phyloP scores from a whole-genome alignment of 2,329 filamentous ascomycete species.

The Corinectria fuckeliana region DNA sequence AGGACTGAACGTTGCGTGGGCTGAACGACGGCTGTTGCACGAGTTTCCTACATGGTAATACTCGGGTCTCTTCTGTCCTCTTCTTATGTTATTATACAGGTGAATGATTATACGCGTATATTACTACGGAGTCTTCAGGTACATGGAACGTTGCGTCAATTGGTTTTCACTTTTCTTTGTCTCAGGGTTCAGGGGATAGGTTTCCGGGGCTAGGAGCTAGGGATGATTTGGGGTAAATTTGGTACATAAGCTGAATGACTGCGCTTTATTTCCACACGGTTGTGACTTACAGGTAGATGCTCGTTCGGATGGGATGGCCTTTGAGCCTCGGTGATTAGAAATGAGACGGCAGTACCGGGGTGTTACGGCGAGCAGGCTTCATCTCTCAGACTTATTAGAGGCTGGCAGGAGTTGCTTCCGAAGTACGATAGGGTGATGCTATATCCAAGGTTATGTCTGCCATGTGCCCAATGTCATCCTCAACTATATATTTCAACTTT shows the following conservation, averaged over 20 bases:
- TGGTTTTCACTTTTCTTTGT: slow-evolving; percentile 8
- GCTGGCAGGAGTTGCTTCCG: slow-evolving; percentile 2
- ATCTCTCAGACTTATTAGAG: slow-evolving; percentile 3
- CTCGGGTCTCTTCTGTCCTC: background rate
- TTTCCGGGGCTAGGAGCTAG: background rate
- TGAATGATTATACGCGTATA: background rate
- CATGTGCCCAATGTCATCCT: background rate
- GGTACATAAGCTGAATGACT: background rate
- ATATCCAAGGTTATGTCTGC: background rate
- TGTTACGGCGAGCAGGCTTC: slow-evolving; percentile 15
- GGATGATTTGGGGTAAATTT: background rate
- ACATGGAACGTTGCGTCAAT: slow-evolving; percentile 7
- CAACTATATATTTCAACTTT: background rate
- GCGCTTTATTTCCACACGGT: background rate
- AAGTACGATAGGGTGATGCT: background rate
- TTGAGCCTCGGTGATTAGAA: slow-evolving; percentile 1
- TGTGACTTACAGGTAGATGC: background rate
- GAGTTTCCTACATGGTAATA: background rate
- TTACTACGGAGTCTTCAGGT: slow-evolving; percentile 19
- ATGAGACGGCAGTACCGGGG: background rate
- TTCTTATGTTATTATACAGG: background rate
- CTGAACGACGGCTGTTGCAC: slow-evolving; percentile 5
- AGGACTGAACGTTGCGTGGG: slow-evolving; percentile 9
- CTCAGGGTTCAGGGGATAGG: background rate
- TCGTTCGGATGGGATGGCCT: slow-evolving; percentile 10